A percentile compares a stretch with the other conserved stretches of the same genome.
Evolutionary conservation across 2,329 filamentous ascomycete species (phyloP).

Genomic region (Phaeosphaeria sp.): DNA sequence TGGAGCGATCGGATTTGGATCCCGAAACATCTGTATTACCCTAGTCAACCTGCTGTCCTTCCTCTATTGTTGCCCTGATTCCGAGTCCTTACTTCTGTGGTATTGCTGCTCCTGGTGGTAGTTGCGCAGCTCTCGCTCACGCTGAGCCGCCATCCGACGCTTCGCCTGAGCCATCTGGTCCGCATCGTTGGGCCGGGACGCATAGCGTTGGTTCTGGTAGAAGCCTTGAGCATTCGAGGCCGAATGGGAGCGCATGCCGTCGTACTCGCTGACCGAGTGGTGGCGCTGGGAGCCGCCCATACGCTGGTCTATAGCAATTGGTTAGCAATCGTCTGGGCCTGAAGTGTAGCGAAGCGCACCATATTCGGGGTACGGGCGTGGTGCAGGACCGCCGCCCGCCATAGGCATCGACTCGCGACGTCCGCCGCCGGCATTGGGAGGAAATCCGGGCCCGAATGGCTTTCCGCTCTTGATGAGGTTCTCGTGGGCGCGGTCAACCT

Average conservation of each 20-base stretch:
- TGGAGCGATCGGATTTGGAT: constrained; percentile 83
- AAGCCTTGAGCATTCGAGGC: constrained; percentile 87
- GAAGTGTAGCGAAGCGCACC: constrained; percentile 53
- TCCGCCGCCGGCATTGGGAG: constrained; percentile 52
- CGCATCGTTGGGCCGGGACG: constrained; percentile 85
- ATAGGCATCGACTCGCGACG: constrained; percentile 83
- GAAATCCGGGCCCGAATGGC: constrained; percentile 66
- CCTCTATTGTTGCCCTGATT: constrained; percentile 69
- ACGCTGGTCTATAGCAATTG: constrained; percentile 65
- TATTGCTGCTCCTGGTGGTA: constrained; percentile 99
- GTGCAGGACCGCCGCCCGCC: constrained; percentile 60
- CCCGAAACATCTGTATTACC: constrained; percentile 73
- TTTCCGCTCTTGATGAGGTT: constrained; percentile 98
- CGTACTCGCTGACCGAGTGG: constrained; percentile 85
- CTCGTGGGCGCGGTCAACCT: constrained; percentile 94
- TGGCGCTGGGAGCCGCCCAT: constrained; percentile 72
- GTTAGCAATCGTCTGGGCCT: constrained; percentile 12
- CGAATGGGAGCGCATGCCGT: constrained; percentile 74
- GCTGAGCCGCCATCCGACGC: constrained; percentile 98
- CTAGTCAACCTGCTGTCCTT: constrained; percentile 56
- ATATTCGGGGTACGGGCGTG: constrained; percentile 64
- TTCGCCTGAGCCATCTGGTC: constrained; percentile 99
- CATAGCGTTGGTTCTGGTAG: constrained; percentile 92
- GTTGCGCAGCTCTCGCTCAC: constrained; percentile 98
- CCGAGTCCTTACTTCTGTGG: constrained; percentile 94